Percentiles rank a stretch among this genome's conserved stretches.
phyloP scores from a whole-genome alignment of 192 early-diverging fungal species.

The Haplosporangium gracile region DNA sequence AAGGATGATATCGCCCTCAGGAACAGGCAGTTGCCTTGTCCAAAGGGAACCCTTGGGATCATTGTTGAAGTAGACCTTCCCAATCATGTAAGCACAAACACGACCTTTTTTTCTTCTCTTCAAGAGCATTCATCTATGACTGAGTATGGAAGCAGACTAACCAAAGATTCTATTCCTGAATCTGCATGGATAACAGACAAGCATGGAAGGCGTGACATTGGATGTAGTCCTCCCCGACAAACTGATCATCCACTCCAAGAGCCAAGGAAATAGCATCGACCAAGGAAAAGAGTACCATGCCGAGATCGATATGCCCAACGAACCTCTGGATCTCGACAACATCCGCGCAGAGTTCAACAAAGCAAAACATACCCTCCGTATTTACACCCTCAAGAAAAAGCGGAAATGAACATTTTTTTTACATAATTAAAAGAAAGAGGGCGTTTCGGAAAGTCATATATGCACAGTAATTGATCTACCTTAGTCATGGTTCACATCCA shows the following conservation, averaged over 20 bases:
- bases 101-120: neutral
- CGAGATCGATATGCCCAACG: constrained; percentile 45
- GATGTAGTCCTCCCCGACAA: constrained; percentile 42
- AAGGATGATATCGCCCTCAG: constrained; percentile 30
- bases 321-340: constrained; percentile 34
- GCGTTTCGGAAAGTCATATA: too few relatives aligned
- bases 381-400: constrained; percentile 39
- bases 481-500: too few relatives aligned
- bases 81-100: constrained; percentile 27
- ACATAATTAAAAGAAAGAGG: too few relatives aligned
- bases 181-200: neutral
- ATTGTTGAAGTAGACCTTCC: constrained; percentile 49
- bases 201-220: constrained; percentile 34
- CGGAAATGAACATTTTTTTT: constrained; percentile 13
- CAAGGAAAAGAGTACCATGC: constrained; percentile 44
- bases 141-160: neutral
- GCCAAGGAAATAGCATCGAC: constrained; percentile 31
- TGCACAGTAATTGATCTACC: too few relatives aligned
- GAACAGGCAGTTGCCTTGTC: constrained; percentile 27
- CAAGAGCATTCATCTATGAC: too few relatives aligned
- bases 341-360: constrained; percentile 39
- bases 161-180: neutral
- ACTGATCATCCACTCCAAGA: constrained; percentile 34
- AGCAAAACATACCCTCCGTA: constrained; percentile 7
- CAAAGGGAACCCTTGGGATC: constrained; percentile 44